Evolutionary conservation across 352 stramenopile species (phyloP), one percentile per base, ranked within the genome.

Genomic region (Phytopythium kandeliae): DNA sequence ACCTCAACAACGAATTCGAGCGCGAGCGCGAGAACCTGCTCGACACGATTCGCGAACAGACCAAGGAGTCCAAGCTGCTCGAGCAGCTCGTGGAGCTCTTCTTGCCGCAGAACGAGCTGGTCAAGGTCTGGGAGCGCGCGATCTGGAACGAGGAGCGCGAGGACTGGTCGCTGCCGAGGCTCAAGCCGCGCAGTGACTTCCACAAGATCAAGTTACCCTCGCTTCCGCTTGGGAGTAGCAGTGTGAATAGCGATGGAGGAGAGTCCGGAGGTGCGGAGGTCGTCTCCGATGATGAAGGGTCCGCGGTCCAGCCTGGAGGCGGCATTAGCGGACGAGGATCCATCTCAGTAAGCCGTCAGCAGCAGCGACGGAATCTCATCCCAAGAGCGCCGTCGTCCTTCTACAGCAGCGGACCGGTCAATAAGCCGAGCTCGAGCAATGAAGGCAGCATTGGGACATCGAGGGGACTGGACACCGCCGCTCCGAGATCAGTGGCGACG

Each of bases 21-120:
- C 78, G 74, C 12, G 87, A 96, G 62, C 79, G 85, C 1, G 81
- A 94, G 45, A 87, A 81, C 30, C 56, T 95, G 41, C 58, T 95
- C 30, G 87, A 96, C 51, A 94, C 78, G 9, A 89, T 96, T 31
- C 82, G 86, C n/a, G 85, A 95, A 41, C 84, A 95, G 40, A 95
- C 86, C 2, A 89, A 88, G 51, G 87, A 96, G 56, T 70, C 78
- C 25, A 92, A 95, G 56, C 60, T 96, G 22, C 60, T 95, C 31
- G 83, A 96, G 56, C 84, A 96, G 44, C 75, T 96, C n/a, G 76
- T 90, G 3, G 75, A 92, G 57, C 48, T 95, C 2, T 91, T 96
- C 33, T 37, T 96, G 16, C 72, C 76, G 6, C 77, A 92, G 47
- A 92, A 87, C 26, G 85, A 96, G 40, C 62, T 96, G 6, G 74